A percentile compares a stretch with the other conserved stretches of the same genome.
Evolutionary conservation across 2,329 filamentous ascomycete genomes (phyloP).

Genomic region (Ophiosphaerella narmari): DNA sequence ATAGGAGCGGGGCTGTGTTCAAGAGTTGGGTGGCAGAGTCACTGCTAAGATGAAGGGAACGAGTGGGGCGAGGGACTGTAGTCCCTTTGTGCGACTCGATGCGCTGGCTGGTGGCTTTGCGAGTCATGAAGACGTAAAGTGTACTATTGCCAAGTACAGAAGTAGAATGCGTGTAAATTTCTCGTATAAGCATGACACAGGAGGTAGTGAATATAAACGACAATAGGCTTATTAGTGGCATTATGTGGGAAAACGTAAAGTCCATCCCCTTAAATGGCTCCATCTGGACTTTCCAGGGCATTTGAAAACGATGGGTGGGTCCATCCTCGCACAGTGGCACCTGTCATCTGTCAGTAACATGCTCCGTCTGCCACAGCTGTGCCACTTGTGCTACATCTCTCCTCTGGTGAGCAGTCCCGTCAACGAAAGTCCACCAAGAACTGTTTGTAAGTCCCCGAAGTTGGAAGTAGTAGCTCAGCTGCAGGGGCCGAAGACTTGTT

Average conservation of each 20-base stretch:
- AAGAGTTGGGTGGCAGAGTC: neutral
- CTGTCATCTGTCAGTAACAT: slow-evolving; percentile 32
- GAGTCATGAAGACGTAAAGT: no score
- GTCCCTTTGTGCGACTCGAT: neutral
- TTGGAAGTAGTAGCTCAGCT: no score
- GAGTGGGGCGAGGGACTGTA: neutral
- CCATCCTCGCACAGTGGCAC: slow-evolving; percentile 24
- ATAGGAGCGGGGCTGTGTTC: neutral
- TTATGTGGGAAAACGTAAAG: slow-evolving; percentile 3
- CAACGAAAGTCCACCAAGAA: neutral
- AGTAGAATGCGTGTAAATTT: no score
- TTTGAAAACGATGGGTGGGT: slow-evolving; percentile 1
- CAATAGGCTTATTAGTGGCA: no score
- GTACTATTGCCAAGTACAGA: no score
- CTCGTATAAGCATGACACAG: no score
- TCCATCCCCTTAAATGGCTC: neutral
- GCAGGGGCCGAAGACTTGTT: no score
- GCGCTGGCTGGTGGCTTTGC: neutral
- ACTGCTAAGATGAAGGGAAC: neutral
- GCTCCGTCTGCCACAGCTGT: slow-evolving; percentile 9
- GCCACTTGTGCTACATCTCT: no score
- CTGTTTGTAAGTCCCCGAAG: no score
- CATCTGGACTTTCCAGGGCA: neutral
- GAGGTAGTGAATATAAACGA: no score
- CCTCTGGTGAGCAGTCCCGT: neutral